Percentiles rank a stretch among this genome's conserved stretches.
These are phyloP conservation scores for Trichocomaceae sp. DNA, from an alignment of 2,329 filamentous ascomycete species.

Conservation along the genomic window DNA sequence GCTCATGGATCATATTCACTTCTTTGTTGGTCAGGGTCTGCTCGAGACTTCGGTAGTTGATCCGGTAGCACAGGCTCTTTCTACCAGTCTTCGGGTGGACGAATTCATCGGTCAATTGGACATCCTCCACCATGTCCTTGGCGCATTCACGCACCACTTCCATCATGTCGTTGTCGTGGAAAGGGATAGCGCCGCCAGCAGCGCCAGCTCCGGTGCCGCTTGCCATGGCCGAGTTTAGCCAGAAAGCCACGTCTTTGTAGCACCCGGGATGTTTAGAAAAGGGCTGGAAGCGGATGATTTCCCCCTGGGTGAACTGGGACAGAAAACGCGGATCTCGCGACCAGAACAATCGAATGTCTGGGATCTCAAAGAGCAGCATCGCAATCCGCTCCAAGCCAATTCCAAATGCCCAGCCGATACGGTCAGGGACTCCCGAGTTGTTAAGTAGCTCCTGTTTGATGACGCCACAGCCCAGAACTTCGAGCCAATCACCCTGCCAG, in stretches of 20 bases:
- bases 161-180: conserved; percentile 97
- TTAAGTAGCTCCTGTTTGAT: conserved; percentile 75
- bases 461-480: conserved; percentile 88
- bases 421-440: conserved; percentile 66
- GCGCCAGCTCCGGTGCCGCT: conserved; percentile 26
- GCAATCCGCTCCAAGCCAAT: conserved; percentile 90
- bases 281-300: conserved; percentile 63
- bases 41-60: conserved; percentile 90
- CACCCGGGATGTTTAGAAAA: conserved; percentile 90
- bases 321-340: conserved; percentile 77
- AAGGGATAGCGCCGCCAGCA: conserved; percentile 39
- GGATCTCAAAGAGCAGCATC: conserved; percentile 94
- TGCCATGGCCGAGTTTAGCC: conserved; percentile 53
- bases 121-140: conserved; percentile 82
- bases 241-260: conserved; percentile 91
- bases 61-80: conserved; percentile 81
- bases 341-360: conserved; percentile 97
- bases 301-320: conserved; percentile 62
- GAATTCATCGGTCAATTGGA: conserved; percentile 77
- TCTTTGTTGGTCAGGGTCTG: conserved; percentile 80
- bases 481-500: conserved; percentile 91
- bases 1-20: conserved; percentile 67
- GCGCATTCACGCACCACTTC: conserved; percentile 79
- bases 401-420: conserved; percentile 92
- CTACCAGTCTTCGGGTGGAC: conserved; percentile 76